These are phyloP conservation scores for Schrenkiella parvula DNA, from an alignment of 345 rosid species.

Conservation along the genomic window DNA sequence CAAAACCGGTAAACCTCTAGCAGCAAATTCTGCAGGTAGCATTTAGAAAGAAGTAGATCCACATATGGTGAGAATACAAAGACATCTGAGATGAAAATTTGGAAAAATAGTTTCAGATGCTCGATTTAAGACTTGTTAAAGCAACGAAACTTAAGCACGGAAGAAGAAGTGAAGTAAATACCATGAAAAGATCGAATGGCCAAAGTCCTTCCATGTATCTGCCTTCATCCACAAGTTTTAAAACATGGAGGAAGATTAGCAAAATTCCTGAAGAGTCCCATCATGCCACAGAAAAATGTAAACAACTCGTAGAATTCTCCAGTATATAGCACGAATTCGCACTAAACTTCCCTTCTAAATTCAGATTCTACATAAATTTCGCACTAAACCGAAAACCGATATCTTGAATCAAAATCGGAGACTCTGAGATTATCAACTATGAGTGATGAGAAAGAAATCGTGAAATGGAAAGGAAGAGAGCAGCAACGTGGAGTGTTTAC, in stretches of 20 bases:
- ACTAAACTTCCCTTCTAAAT: neutral
- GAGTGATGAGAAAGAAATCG: neutral
- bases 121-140: too few relatives aligned
- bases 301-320: neutral
- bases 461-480: neutral
- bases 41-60: neutral
- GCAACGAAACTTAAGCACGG: neutral
- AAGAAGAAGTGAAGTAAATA: conserved; percentile 29
- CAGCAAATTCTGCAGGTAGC: conserved; percentile 39
- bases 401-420: neutral
- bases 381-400: neutral
- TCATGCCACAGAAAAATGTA: neutral
- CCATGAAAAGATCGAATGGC: conserved; percentile 40
- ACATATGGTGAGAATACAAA: conserved; percentile 2
- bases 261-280: neutral
- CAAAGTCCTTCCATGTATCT: conserved; percentile 53
- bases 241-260: conserved; percentile 33
- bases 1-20: conserved; percentile 31
- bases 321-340: neutral
- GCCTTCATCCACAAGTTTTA: conserved; percentile 65
- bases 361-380: neutral
- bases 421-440: neutral
- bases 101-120: too few relatives aligned
- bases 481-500: conserved; percentile 25
- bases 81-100: neutral